phyloP scores from a whole-genome alignment of 208 protist species.

The Strigomonas culicis region DNA sequence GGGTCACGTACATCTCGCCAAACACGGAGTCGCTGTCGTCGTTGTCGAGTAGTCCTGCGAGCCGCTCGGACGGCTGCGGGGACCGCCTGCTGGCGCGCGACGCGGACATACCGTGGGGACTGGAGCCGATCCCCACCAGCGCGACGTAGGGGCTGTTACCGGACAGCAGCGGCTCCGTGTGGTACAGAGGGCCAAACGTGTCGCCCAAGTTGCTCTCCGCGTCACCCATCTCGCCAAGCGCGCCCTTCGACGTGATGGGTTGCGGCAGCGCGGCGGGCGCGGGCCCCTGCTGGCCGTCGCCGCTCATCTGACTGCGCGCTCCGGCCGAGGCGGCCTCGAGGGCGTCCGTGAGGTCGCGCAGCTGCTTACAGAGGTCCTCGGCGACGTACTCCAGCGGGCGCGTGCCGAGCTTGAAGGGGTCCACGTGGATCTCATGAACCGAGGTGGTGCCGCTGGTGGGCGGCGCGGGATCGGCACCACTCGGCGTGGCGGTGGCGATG shows the following conservation, averaged over 20 bases:
- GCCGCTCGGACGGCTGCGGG: too few species aligned
- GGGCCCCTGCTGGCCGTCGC: not conserved
- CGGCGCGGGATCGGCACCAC: not conserved
- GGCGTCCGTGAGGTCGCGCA: slow-evolving; percentile 18
- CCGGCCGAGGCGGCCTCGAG: slow-evolving; percentile 20
- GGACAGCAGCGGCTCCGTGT: not conserved
- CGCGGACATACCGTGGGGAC: too few species aligned
- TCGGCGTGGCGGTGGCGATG: slow-evolving; percentile 18
- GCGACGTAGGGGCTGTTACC: not conserved
- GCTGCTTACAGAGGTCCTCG: slow-evolving; percentile 36
- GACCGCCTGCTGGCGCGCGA: too few species aligned
- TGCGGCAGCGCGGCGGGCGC: not conserved
- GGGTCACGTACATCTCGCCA: slow-evolving; percentile 15
- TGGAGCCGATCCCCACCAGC: not conserved
- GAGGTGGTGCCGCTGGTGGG: not conserved
- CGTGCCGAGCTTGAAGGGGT: slow-evolving; percentile 37
- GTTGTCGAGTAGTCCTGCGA: not conserved
- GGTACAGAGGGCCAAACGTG: slow-evolving; percentile 6
- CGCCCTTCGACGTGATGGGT: not conserved
- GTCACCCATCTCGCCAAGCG: not conserved
- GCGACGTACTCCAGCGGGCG: slow-evolving; percentile 38
- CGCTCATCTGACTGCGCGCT: slow-evolving; percentile 20
- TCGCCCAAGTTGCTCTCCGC: not conserved
- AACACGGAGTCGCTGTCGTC: not conserved
- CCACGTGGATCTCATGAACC: slow-evolving; percentile 16